Conservation (phyloP, 1,139 yeast genomes). For the Diutina ranongensis region DNA sequence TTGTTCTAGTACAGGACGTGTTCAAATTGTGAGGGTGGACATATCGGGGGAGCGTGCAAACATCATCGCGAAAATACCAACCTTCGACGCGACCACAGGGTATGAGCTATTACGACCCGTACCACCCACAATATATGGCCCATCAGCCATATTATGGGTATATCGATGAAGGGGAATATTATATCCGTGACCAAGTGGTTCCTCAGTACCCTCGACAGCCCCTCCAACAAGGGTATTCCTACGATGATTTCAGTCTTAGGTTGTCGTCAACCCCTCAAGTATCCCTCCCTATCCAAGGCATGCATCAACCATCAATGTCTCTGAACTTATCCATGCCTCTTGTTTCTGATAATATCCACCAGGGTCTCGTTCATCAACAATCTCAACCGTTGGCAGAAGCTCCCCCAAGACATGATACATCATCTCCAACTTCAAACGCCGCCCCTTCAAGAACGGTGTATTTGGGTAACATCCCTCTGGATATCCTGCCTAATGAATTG, state of each 20-base stretch:
- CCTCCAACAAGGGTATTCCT: neutral
- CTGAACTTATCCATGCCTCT: neutral
- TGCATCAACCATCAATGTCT: neutral
- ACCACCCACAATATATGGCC: conserved; percentile 28
- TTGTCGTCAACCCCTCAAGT: neutral
- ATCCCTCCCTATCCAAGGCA: neutral
- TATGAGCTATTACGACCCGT: conserved; percentile 37
- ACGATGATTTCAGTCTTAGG: neutral
- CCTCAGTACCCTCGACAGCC: neutral
- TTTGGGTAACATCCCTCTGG: conserved; percentile 80
- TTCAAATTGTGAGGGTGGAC: too few relatives aligned
- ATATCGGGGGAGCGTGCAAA: neutral
- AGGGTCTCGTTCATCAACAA: neutral
- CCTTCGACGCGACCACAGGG: conserved; percentile 6
- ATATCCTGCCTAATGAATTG: conserved; percentile 68
- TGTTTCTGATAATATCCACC: neutral
- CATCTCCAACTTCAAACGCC: conserved; percentile 10
- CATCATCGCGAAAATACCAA: conserved; percentile 5
- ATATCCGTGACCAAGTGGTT: conserved; percentile 6
- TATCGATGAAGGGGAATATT: conserved; percentile 15
- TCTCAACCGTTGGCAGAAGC: conserved; percentile 10
- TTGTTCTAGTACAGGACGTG: too few relatives aligned
- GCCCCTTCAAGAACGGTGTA: conserved; percentile 83
- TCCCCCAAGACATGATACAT: conserved; percentile 8
- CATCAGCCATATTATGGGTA: conserved; percentile 24